These are phyloP conservation scores for Yarrowia keelungensis DNA, from an alignment of 805 yeast species.

Conservation along the genomic window DNA sequence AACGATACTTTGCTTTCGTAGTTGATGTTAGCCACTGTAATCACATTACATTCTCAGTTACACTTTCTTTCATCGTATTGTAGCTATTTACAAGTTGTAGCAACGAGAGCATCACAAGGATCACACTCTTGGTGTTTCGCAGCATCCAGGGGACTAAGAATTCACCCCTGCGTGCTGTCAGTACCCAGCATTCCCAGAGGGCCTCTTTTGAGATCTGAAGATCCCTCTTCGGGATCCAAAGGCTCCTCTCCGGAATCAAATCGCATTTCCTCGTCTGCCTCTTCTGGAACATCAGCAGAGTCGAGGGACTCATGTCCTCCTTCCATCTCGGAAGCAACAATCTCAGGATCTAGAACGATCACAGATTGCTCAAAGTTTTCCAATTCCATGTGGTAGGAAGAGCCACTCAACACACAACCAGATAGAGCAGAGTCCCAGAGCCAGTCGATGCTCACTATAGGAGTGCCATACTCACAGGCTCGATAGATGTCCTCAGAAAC, in stretches of 20 bases:
- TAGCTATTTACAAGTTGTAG: slow-evolving; percentile 3
- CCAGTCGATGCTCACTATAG: neutral
- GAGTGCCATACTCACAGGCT: neutral
- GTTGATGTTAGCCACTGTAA: too few species aligned
- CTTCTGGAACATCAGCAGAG: neutral
- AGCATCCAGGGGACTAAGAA: neutral
- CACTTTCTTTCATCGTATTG: neutral
- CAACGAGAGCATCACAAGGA: neutral
- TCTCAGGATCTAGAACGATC: too few species aligned
- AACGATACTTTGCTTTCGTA: too few species aligned
- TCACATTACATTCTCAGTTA: neutral
- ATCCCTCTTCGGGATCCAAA: neutral
- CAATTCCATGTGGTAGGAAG: neutral
- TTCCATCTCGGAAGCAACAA: neutral
- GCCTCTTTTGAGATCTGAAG: neutral
- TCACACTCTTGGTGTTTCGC: neutral
- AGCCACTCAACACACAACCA: neutral
- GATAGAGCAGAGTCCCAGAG: slow-evolving; percentile 1
- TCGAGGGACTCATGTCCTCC: neutral
- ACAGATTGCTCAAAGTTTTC: neutral
- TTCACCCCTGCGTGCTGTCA: neutral
- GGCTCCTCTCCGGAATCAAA: too few species aligned
- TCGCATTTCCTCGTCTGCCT: too few species aligned
- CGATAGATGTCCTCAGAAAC: neutral
- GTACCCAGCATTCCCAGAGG: neutral